Percentiles rank a stretch among this genome's conserved stretches.
Conservation (phyloP, 805 yeast species). For the Nakazawaea peltata region DNA sequence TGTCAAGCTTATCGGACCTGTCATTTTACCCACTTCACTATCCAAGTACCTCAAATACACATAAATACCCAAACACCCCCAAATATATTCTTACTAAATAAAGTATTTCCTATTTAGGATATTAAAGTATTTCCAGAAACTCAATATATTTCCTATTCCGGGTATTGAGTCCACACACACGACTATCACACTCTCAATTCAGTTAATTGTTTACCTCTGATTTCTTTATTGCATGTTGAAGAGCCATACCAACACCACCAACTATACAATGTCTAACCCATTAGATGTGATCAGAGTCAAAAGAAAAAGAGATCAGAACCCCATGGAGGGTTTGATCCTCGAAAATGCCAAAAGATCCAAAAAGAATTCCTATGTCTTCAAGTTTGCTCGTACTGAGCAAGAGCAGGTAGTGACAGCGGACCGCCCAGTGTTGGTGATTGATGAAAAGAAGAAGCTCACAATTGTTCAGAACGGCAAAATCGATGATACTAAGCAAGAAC, state of each 20-base stretch:
- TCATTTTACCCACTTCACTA: slow-evolving; percentile 7
- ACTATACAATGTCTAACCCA: slow-evolving; percentile 12
- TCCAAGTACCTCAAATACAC: too few relatives aligned
- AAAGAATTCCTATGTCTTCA: slow-evolving; percentile 32
- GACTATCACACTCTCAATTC: too few relatives aligned
- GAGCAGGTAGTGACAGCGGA: slow-evolving; percentile 10
- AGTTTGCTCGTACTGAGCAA: slow-evolving; percentile 39
- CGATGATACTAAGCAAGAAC: too few relatives aligned
- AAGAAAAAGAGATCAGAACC: slow-evolving; percentile 80
- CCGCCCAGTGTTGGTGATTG: slow-evolving; percentile 4
- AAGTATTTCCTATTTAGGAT: not conserved
- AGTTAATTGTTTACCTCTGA: too few relatives aligned
- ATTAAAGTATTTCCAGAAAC: too few relatives aligned
- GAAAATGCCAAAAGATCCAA: slow-evolving; percentile 30
- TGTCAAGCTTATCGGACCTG: slow-evolving; percentile 8
- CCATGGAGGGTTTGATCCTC: slow-evolving; percentile 67
- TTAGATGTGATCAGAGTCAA: slow-evolving; percentile 78
- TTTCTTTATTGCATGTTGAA: too few relatives aligned
- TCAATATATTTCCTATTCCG: too few relatives aligned
- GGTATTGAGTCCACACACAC: too few relatives aligned
- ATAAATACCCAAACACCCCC: too few relatives aligned
- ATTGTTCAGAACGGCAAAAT: too few relatives aligned
- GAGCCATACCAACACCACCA: too few relatives aligned
- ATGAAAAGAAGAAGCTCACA: slow-evolving; percentile 4
- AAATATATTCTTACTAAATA: too few relatives aligned